phyloP scores from a whole-genome alignment of 2,329 filamentous ascomycete species.

The Zarea fungicola region DNA sequence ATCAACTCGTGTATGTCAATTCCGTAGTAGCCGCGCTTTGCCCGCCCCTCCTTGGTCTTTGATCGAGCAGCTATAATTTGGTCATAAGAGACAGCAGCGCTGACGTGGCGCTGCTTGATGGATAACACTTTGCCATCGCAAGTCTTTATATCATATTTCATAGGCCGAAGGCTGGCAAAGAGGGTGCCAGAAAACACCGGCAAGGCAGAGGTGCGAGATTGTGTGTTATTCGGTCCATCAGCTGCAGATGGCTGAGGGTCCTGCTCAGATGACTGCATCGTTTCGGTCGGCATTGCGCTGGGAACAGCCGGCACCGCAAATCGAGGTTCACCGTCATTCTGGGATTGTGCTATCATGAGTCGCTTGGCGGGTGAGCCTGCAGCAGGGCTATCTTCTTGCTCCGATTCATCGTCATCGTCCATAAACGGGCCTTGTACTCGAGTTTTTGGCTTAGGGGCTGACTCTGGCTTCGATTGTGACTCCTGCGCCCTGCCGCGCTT shows the following conservation, averaged over 20 bases:
- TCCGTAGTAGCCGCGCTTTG: constrained; percentile 78
- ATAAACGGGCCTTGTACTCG: constrained; percentile 34
- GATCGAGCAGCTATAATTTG: constrained; percentile 64
- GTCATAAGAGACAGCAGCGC: constrained; percentile 52
- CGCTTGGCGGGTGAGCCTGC: constrained; percentile 16
- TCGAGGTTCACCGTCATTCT: constrained; percentile 1
- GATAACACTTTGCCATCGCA: constrained; percentile 53
- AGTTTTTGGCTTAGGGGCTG: constrained; percentile 28
- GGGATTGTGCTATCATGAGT: constrained; percentile 13
- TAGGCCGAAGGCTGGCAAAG: constrained; percentile 21
- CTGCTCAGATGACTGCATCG: not conserved
- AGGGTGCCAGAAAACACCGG: constrained; percentile 25
- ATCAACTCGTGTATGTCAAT: constrained; percentile 85
- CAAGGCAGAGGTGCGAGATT: constrained; percentile 13
- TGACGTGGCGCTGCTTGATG: constrained; percentile 49
- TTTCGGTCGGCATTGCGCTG: not conserved
- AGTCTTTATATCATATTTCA: constrained; percentile 42
- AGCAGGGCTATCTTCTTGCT: constrained; percentile 17
- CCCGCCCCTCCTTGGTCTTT: constrained; percentile 59
- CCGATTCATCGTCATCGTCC: constrained; percentile 33
- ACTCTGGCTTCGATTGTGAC: constrained; percentile 20
- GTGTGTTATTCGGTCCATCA: not conserved
- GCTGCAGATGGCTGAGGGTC: not conserved
- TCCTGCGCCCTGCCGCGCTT: constrained; percentile 34
- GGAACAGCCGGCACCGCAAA: not conserved